Base-by-base conservation (phyloP, 345 rosid species). In the Citrus medica region DNA sequence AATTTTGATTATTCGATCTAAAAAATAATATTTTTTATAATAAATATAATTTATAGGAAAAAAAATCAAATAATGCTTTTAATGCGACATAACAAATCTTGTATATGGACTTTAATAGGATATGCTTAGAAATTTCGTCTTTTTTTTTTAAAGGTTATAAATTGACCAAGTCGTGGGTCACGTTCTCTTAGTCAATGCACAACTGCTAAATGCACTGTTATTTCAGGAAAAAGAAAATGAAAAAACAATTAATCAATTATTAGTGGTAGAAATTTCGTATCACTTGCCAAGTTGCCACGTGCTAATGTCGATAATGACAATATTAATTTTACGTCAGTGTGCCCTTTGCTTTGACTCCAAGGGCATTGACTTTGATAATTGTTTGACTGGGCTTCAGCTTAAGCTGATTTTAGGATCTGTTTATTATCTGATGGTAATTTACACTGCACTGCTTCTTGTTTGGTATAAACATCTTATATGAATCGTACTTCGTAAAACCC, bases 1-100 rank as follows among this genome's bases (percentile, higher is more conserved):
- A 0, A 35, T 37, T 37, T 0, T 1, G 2, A 37, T 38, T 38
- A 1, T 0, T 8, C 0, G 6, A 38, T 38, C 3, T 1, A 7
- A 7, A 38, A 38, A 8, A 33, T 38, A 38, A 38, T n/a, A n/a
- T n/a, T n/a, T n/a, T n/a, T n/a, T n/a, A n/a, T n/a, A n/a, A 38
- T 38, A 38, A 38, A 38, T 8, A 38, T 38, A 7, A 38, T 38
- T 10, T 8, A 38, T 38, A 8, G 1, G n/a, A n/a, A 37, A 1
- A 9, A 40, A 9, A 9, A 40, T 0, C 12, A 38, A 38, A 38
- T 38, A 38, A 38, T 38, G 42, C 13, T 9, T 9, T 9, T 9
- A 40, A 40, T 40, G 13, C 12, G 3, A 9, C 46, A 0, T 40
- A 2, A 40, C 12, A 40, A 40, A 40, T 40, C 7, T 9, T 40